These are phyloP conservation scores for Ceriops decandra DNA, from an alignment of 345 rosid genomes.

Conservation along the genomic window DNA sequence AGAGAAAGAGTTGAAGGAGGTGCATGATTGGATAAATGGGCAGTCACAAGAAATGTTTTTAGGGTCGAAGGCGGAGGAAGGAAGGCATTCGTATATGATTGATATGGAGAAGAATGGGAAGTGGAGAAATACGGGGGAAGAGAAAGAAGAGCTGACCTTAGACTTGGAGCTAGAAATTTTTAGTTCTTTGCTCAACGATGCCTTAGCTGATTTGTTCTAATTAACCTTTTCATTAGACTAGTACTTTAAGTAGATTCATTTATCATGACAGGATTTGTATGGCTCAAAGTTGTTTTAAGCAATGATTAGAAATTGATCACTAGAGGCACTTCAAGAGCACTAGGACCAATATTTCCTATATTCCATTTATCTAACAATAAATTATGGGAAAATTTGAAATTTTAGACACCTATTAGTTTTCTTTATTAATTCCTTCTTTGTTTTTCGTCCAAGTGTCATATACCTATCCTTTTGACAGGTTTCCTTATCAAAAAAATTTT, in stretches of 20 bases:
- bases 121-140: conserved; percentile 38
- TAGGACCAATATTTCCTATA: background rate
- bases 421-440: too few relatives aligned
- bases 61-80: conserved; percentile 57
- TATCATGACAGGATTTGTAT: background rate
- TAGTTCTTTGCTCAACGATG: conserved; percentile 46
- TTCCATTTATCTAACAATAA: background rate
- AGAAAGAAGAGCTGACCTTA: conserved; percentile 30
- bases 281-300: conserved; percentile 13
- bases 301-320: conserved; percentile 11
- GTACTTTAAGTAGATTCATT: background rate
- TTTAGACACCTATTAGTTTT: background rate
- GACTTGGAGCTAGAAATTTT: conserved; percentile 48
- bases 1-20: conserved; percentile 23
- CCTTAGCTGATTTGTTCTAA: conserved; percentile 5
- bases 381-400: background rate
- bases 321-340: conserved; percentile 18
- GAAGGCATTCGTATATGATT: conserved; percentile 43
- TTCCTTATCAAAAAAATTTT: too few relatives aligned
- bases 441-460: too few relatives aligned
- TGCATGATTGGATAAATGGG: conserved; percentile 58
- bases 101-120: conserved; percentile 44
- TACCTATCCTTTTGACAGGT: too few relatives aligned
- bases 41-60: conserved; percentile 33
- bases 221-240: background rate